Percentiles rank a stretch among this genome's conserved stretches.
phyloP scores from a whole-genome alignment of 1,284 basidiomycete species.

The Inonotus obliquus region DNA sequence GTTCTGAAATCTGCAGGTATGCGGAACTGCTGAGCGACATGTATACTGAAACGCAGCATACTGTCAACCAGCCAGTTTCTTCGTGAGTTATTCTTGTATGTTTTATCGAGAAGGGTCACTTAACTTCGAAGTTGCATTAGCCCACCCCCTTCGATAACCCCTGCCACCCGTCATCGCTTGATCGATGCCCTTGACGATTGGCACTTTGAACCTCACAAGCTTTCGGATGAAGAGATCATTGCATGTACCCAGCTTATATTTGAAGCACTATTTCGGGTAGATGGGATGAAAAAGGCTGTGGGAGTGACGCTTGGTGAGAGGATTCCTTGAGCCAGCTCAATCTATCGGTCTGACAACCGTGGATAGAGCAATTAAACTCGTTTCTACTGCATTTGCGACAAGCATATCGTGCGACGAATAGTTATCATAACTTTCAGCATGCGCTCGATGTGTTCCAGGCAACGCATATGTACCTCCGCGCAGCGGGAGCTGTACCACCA shows the following conservation, averaged over 20 bases:
- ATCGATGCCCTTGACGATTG: constrained; percentile 70
- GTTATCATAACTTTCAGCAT: constrained; percentile 95
- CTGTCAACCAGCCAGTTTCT: constrained; percentile 56
- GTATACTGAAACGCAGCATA: constrained; percentile 70
- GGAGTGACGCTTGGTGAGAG: constrained; percentile 63
- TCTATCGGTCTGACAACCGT: constrained; percentile 15
- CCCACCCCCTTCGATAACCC: constrained; percentile 31
- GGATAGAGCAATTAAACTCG: constrained; percentile 60
- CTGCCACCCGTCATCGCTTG: constrained; percentile 43
- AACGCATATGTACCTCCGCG: constrained; percentile 76
- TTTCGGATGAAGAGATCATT: constrained; percentile 77
- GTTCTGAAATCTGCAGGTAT: constrained; percentile 34
- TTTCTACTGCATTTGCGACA: constrained; percentile 80
- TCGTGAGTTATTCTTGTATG: constrained; percentile 32
- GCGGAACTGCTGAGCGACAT: constrained; percentile 81
- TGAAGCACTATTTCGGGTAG: constrained; percentile 63
- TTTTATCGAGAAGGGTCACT: background rate
- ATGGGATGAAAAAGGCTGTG: constrained; percentile 67
- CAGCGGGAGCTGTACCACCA: constrained; percentile 76
- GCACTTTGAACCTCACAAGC: constrained; percentile 83
- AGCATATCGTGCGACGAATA: constrained; percentile 85
- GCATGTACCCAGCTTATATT: constrained; percentile 79
- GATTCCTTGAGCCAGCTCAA: background rate
- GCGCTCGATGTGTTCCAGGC: constrained; percentile 94
- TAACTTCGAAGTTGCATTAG: constrained; percentile 22